phyloP scores from a whole-genome alignment of 345 rosid genomes.

The Citrus mangshanensis region DNA sequence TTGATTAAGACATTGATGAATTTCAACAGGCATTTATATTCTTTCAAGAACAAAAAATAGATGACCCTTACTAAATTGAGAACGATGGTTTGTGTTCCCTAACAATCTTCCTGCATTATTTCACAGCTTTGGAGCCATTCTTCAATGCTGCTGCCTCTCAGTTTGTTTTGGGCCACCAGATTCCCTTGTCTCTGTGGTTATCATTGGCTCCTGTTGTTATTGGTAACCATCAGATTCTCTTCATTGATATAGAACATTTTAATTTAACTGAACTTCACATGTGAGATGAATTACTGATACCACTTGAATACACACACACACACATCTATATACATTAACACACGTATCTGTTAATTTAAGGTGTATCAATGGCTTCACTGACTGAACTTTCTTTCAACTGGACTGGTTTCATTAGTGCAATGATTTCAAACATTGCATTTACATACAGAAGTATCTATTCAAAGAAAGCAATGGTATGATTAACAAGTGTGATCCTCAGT shows the following conservation, averaged over 20 bases:
- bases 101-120: slow-evolving; percentile 5
- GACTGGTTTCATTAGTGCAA: slow-evolving; percentile 52
- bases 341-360: slow-evolving; percentile 23
- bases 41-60: neutral
- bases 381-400: slow-evolving; percentile 59
- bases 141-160: slow-evolving; percentile 56
- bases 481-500: neutral
- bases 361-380: slow-evolving; percentile 56
- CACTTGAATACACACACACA: too few relatives aligned
- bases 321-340: too few relatives aligned
- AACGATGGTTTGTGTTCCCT: neutral
- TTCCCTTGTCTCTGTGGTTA: slow-evolving; percentile 47
- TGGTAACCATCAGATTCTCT: slow-evolving; percentile 24
- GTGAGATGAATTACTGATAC: neutral
- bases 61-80: neutral
- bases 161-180: slow-evolving; percentile 47
- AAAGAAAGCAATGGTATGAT: slow-evolving; percentile 51
- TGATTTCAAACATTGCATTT: slow-evolving; percentile 51
- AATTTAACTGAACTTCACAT: neutral
- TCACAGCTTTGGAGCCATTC: slow-evolving; percentile 52
- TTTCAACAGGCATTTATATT: neutral
- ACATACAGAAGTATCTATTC: slow-evolving; percentile 56
- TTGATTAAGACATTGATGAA: neutral
- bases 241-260: neutral
- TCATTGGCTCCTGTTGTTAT: slow-evolving; percentile 52